Evolutionary conservation across 371 early-diverging fungal genomes (phyloP), one percentile per base, ranked within the genome.

Genomic region (Fennellomyces sp.): DNA sequence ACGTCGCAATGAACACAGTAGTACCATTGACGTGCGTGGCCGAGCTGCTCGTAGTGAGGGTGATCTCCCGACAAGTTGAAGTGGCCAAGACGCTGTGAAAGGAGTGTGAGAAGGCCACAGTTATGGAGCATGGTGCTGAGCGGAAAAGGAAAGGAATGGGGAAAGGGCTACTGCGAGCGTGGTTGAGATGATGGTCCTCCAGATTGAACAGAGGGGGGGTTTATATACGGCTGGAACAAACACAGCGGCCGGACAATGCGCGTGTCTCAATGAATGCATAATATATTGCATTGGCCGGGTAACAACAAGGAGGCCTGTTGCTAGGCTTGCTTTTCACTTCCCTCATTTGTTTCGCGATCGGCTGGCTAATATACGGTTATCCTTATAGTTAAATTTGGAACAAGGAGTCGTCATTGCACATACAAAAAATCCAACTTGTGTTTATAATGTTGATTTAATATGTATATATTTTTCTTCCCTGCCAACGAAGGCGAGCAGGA

Each of bases 1-100:
- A 73, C 67, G 23, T 63, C 49, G 21, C 73, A 73, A 6, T 60
- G 29, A 3, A 57, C 27, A 42, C 73, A 73, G 31, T 66, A 62
- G 33, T 58, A 58, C 73, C 73, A 70, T 39, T 58, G 52, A 12
- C 52, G 60, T 5, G 31, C 52, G 11, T 60, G 42, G 7, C 33
- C 33, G 3, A 49, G 28, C 19, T 17, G 49, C 8, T 58, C 36
- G 15, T 58, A 49, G 19, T 58, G 27, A 17, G n/a, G 49, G 36
- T 31, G 12, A 31, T 50, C 12, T n/a, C 12, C 31, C 1, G 29
- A 30, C 6, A n/a, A 30, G 31, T 50, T 26, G 23, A 15, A 25
- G 35, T 54, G 55, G 4, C 50, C 49, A 25, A 49, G 49, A 29
- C 49, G 58, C 27, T 35, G 58, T 3, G 50, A 49, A 42, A 58